Evolutionary conservation across 441 rosid genomes (phyloP), one percentile per base, ranked within the genome.

Genomic region (Gossypium armourianum): DNA sequence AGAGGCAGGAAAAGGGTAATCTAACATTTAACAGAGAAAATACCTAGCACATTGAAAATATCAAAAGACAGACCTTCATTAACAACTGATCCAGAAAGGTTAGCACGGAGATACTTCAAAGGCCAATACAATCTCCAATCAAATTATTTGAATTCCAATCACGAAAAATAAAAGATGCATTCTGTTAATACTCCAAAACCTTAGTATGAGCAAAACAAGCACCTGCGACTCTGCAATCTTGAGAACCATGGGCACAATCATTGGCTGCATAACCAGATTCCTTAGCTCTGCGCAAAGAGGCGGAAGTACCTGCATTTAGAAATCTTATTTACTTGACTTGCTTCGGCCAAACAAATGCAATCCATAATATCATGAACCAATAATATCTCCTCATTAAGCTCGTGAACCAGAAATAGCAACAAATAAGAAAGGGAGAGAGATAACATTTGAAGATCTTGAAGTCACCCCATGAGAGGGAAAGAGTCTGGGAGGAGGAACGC

Each of bases 181-280:
- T 66, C 0, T 68, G 19, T 6, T 20, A 26, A 19, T 36, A 28
- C 24, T 6, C 70, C 19, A 54, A 26, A 20, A 76, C 56, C 61
- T 55, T 16, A 21, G 54, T 29, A 62, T 77, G 43, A 7, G 71
- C 40, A 65, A 23, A 67, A 59, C 52, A 36, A 43, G 72, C 67
- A 92, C 98, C 96, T 93, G 98, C 77, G 95, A 90, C 83, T 88
- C 93, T 47, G 97, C 96, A 76, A 91, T 93, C 3, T 88, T 91
- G 77, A 93, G 84, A 79, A 93, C 97, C 98, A 93, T 93, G 32
- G 98, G 98, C 50, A 93, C 86, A 75, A 93, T 90, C 88, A 93
- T 71, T 4, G 98, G 92, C 75, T 91, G 98, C 97, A 93, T 90
- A 45, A 91, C 98, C 84, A 88, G 65, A 83, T 93, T 93, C 80